These are phyloP conservation scores for Sambucus nigra DNA, from an alignment of 129 eudicot genomes.

Conservation along the genomic window DNA sequence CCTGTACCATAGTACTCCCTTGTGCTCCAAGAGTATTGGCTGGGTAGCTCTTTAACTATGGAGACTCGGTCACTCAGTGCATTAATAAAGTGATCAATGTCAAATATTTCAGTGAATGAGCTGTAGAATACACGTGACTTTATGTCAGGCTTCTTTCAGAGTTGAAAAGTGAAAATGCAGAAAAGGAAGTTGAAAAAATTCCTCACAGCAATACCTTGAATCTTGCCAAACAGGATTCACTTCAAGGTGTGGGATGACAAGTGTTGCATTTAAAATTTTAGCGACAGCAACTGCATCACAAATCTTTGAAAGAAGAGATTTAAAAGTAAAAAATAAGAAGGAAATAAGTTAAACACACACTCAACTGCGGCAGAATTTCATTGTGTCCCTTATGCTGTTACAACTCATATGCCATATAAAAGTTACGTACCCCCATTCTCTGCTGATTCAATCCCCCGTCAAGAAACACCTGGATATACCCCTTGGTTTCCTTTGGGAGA, in stretches of 20 bases:
- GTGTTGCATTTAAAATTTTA: slow-evolving; percentile 75
- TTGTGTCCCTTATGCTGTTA: background rate
- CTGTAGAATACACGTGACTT: slow-evolving; percentile 26
- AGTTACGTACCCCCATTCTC: slow-evolving; percentile 73
- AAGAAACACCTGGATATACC: slow-evolving; percentile 85
- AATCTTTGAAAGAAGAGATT: slow-evolving; percentile 28
- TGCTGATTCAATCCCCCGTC: slow-evolving; percentile 97
- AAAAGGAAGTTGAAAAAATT: slow-evolving; percentile 6
- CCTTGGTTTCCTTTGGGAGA: slow-evolving; percentile 44
- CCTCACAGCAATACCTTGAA: slow-evolving; percentile 42
- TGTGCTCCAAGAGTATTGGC: slow-evolving; percentile 71
- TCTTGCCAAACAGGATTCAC: slow-evolving; percentile 97
- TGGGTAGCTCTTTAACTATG: slow-evolving; percentile 70
- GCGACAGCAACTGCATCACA: slow-evolving; percentile 98
- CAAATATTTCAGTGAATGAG: slow-evolving; percentile 70
- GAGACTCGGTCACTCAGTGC: slow-evolving; percentile 46
- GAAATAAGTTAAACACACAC: background rate
- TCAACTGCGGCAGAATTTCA: too few species aligned
- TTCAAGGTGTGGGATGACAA: slow-evolving; percentile 82
- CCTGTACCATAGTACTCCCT: slow-evolving; percentile 90
- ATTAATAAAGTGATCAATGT: slow-evolving; percentile 75
- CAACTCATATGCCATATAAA: background rate
- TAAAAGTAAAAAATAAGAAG: background rate
- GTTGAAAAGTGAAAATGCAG: background rate
- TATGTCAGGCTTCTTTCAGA: slow-evolving; percentile 1